Conservation (phyloP, 495 filamentous ascomycete genomes). For the Delitschia confertaspora region DNA sequence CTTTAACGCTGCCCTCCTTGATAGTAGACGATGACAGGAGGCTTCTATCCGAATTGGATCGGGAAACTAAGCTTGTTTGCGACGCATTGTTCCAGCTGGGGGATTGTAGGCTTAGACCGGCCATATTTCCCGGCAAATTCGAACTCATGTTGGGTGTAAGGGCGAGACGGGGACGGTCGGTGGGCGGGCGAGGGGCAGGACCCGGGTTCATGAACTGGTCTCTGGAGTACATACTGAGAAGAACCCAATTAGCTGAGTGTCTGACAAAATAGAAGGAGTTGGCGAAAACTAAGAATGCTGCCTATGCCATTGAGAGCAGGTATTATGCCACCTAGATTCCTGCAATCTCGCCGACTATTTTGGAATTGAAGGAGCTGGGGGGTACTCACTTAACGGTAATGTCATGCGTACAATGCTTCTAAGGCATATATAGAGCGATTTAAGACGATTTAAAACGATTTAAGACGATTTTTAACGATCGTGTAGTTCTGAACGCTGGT, state of each 20-base stretch:
- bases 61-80: constrained; percentile 50
- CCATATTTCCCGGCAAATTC: constrained; percentile 70
- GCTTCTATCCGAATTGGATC: constrained; percentile 50
- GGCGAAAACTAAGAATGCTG: neutral
- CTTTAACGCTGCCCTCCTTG: constrained; percentile 79
- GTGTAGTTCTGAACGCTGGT: neutral
- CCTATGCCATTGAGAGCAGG: neutral
- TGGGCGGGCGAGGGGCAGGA: constrained; percentile 83
- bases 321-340: neutral
- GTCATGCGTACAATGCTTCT: constrained; percentile 5
- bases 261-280: neutral
- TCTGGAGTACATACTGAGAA: constrained; percentile 37
- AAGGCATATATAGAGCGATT: neutral
- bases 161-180: constrained; percentile 67
- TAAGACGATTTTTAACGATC: neutral
- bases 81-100: constrained; percentile 49
- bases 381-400: constrained; percentile 13
- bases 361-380: too few relatives aligned
- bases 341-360: constrained; percentile 1
- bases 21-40: constrained; percentile 58
- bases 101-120: constrained; percentile 61
- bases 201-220: constrained; percentile 87
- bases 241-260: constrained; percentile 5
- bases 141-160: constrained; percentile 55
- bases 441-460: neutral